Evolutionary conservation across 257 asterid species (phyloP), one percentile per base, ranked within the genome.

Genomic region (Euphrasia confusa): DNA sequence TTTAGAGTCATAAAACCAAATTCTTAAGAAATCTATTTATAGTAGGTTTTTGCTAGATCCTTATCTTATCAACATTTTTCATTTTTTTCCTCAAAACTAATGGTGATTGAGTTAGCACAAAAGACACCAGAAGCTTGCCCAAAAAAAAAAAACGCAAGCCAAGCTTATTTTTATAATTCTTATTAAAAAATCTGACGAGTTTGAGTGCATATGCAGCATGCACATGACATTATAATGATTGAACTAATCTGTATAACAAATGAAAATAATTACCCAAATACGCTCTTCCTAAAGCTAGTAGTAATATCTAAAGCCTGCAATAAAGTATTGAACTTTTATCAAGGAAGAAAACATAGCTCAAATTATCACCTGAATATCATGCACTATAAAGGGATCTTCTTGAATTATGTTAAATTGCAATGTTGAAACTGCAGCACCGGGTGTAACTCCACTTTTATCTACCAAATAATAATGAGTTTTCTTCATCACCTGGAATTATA

Each of bases 381-480:
- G 78, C 49, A 89, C 88, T 61, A 64, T 33, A 69, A 93, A 93
- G 49, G 95, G 95, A 60, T 85, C 83, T 74, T 93, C 95, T 30
- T 82, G 68, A 69, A 93, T 93, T 49, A 83, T 72, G 78, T 83
- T 85, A 75, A 93, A 93, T 68, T 86, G 91, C 91, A 87, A 85
- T 28, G 69, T 80, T 50, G 99, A 93, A 71, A 89, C 99, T 24
- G 97, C 97, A 68, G 99, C 99, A 57, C 96, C 99, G 10, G 95
- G 94, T 69, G 68, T 75, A 24, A 93, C 15, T 21, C 72, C 74
- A 66, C 96, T 87, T 30, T 77, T 87, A 69, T 93, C 97, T 30
- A 93, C 88, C 76, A 93, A 81, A 77, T 93, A 93, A 76, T 80
- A 87, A 68, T 89, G 99, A 54, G 97, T 93, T 81, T 87, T 89